Evolutionary conservation across 768 basidiomycete species (phyloP).

Genomic region (Suillus fuscotomentosus): DNA sequence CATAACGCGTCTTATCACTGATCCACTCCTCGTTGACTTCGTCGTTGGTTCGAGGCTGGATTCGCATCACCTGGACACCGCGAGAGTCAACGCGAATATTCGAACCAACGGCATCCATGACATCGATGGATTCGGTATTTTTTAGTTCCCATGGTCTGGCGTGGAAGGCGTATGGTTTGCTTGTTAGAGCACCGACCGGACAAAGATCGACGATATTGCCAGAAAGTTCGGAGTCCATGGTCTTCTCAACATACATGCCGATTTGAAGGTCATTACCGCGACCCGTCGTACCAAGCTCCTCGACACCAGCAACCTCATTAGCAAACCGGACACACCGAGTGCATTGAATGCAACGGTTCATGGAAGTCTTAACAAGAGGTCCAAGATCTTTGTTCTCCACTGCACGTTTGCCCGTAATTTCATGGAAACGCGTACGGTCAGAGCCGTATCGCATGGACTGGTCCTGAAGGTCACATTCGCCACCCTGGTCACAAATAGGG

Average conservation of each 20-base stretch:
- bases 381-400: conserved; percentile 98
- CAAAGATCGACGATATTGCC: conserved; percentile 98
- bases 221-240: conserved; percentile 95
- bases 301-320: conserved; percentile 98
- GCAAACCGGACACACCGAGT: conserved; percentile 99
- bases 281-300: conserved; percentile 95
- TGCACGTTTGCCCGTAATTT: conserved; percentile 96
- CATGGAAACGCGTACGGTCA: conserved; percentile 97
- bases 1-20: conserved; percentile 96
- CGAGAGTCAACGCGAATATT: conserved; percentile 97
- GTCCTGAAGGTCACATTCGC: conserved; percentile 98
- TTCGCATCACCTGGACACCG: conserved; percentile 94
- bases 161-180: conserved; percentile 98
- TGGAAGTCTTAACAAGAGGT: conserved; percentile 96
- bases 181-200: conserved; percentile 96
- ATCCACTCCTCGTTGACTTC: conserved; percentile 99
- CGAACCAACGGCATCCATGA: conserved; percentile 91
- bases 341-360: conserved; percentile 99
- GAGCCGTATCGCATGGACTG: conserved; percentile 99
- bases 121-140: conserved; percentile 95
- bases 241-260: conserved; percentile 97
- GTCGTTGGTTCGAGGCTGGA: conserved; percentile 95
- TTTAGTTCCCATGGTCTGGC: conserved; percentile 99
- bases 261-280: conserved; percentile 99
- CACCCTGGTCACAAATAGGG: conserved; percentile 98